Evolutionary conservation across 192 early-diverging fungal species (phyloP).

Genomic region (Podochytrium sp.): DNA sequence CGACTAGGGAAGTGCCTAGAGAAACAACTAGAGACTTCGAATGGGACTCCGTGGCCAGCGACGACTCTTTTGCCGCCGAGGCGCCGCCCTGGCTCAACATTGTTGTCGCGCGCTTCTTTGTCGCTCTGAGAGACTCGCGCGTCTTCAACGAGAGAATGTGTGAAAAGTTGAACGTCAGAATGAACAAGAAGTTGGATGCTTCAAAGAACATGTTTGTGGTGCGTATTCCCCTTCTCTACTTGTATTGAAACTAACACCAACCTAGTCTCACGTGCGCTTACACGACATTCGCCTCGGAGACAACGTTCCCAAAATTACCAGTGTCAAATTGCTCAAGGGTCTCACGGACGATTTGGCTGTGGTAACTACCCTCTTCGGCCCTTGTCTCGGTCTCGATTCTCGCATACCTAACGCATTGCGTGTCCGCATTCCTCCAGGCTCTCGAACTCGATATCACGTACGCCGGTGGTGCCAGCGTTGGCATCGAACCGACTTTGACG

Average conservation of each 20-base stretch:
- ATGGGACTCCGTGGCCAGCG: background rate
- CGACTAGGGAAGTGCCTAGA: background rate
- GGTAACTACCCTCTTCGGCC: slow-evolving; percentile 13
- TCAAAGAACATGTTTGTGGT: slow-evolving; percentile 50
- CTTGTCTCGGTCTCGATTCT: background rate
- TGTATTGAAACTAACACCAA: background rate
- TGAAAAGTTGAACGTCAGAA: slow-evolving; percentile 42
- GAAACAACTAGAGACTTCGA: background rate
- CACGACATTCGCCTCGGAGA: slow-evolving; percentile 53
- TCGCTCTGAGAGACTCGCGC: slow-evolving; percentile 47
- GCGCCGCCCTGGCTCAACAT: slow-evolving; percentile 53
- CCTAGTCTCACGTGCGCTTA: slow-evolving; percentile 46
- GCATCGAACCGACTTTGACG: slow-evolving; percentile 47
- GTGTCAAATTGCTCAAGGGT: slow-evolving; percentile 50
- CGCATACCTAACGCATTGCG: background rate
- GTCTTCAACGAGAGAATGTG: slow-evolving; percentile 47
- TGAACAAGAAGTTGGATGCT: slow-evolving; percentile 50
- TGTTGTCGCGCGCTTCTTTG: slow-evolving; percentile 48
- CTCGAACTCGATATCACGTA: slow-evolving; percentile 55
- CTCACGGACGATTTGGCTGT: slow-evolving; percentile 59
- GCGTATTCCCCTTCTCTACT: background rate
- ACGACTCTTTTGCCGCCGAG: background rate
- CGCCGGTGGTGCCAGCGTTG: slow-evolving; percentile 53
- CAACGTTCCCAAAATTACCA: slow-evolving; percentile 46
- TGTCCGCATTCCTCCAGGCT: slow-evolving; percentile 34